These are phyloP conservation scores for Wickerhamomyces strasburgensis DNA, from an alignment of 805 yeast species.

Conservation along the genomic window DNA sequence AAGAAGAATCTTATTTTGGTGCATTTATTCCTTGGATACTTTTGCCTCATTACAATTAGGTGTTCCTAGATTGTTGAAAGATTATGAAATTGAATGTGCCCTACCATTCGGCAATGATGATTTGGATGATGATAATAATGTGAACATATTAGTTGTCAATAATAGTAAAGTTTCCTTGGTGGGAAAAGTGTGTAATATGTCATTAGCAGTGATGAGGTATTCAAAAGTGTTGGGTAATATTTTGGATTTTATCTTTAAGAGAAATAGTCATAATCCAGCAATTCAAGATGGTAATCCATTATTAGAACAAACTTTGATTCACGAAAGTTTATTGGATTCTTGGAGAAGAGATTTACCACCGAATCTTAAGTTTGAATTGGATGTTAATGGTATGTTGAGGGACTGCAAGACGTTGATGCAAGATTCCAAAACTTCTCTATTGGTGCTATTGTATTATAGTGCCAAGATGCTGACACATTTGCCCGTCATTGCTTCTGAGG, in stretches of 20 bases:
- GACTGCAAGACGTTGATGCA: constrained; percentile 25
- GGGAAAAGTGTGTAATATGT: constrained; percentile 62
- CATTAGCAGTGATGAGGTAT: constrained; percentile 62
- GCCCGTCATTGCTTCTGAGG: constrained; percentile 47
- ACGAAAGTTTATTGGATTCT: constrained; percentile 67
- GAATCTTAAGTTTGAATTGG: constrained; percentile 58
- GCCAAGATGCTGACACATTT: constrained; percentile 60
- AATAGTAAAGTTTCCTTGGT: constrained; percentile 56
- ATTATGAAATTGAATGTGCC: constrained; percentile 82
- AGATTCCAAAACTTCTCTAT: constrained; percentile 40
- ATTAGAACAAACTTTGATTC: constrained; percentile 32
- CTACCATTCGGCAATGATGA: constrained; percentile 56
- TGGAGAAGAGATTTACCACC: constrained; percentile 74
- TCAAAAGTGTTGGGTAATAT: constrained; percentile 70
- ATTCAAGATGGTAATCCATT: constrained; percentile 16
- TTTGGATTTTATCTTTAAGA: constrained; percentile 63
- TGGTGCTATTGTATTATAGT: constrained; percentile 55
- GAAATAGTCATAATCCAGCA: constrained; percentile 29
- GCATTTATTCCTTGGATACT: constrained; percentile 69
- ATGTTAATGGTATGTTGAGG: constrained; percentile 47
- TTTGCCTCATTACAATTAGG: constrained; percentile 75
- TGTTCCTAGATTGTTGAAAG: constrained; percentile 75
- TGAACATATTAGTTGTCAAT: constrained; percentile 54
- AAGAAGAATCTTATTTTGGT: constrained; percentile 81
- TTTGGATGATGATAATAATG: constrained; percentile 38